A percentile compares a stretch with the other conserved stretches of the same genome.
These are phyloP conservation scores for Annulohypoxylon moriforme DNA, from an alignment of 495 filamentous ascomycete genomes.

Conservation along the genomic window DNA sequence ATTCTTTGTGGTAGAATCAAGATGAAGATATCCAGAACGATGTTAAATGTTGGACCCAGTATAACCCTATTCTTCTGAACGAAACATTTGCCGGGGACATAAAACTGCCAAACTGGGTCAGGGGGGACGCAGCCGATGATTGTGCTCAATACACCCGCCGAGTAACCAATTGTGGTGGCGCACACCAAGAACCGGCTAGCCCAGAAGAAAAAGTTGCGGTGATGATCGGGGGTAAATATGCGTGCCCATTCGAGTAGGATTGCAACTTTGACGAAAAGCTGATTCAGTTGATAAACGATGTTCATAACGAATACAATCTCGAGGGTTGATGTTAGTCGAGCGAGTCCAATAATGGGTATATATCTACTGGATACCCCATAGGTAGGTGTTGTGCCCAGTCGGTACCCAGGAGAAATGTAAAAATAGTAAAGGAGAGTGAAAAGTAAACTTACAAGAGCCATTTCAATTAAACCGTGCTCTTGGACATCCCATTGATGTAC, in stretches of 20 bases:
- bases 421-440: neutral
- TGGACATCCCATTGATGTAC: neutral
- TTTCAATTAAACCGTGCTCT: neutral
- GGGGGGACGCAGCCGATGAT: neutral
- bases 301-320: too few species aligned
- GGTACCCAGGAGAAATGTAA: too few species aligned
- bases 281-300: too few species aligned
- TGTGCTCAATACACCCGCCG: neutral
- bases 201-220: too few species aligned
- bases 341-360: too few species aligned
- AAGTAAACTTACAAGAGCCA: neutral
- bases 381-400: too few species aligned
- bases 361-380: too few species aligned
- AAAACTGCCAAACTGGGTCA: neutral
- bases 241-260: too few species aligned
- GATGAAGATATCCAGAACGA: neutral
- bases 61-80: neutral
- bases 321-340: neutral
- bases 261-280: too few species aligned
- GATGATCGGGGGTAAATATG: too few species aligned
- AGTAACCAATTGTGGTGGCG: too few species aligned
- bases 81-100: neutral
- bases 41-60: neutral
- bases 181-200: too few species aligned
- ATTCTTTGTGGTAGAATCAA: neutral